A percentile compares a stretch with the other conserved stretches of the same genome.
These are phyloP conservation scores for Teratosphaeria nubilosa DNA, from an alignment of 2,329 filamentous ascomycete species.

Conservation along the genomic window DNA sequence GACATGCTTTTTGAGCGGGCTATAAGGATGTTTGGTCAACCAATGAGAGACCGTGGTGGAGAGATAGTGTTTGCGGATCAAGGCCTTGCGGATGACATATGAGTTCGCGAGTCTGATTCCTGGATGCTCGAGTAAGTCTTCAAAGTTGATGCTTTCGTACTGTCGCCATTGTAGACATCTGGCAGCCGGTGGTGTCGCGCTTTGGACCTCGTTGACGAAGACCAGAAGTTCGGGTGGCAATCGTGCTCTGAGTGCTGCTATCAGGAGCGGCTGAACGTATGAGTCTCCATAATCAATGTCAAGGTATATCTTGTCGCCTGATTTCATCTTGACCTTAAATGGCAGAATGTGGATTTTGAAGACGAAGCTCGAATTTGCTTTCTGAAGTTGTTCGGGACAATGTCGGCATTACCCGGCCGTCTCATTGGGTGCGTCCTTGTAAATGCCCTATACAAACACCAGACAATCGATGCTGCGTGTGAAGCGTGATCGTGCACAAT, in stretches of 20 bases:
- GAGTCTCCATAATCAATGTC: constrained; percentile 74
- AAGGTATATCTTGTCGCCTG: constrained; percentile 45
- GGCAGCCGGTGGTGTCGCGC: constrained; percentile 8
- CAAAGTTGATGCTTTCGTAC: constrained; percentile 84
- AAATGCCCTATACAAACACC: background rate
- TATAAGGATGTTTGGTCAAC: constrained; percentile 71
- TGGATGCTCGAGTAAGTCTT: constrained; percentile 55
- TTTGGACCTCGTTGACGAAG: constrained; percentile 42
- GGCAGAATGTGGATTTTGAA: background rate
- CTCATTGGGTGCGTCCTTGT: background rate
- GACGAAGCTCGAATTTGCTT: background rate
- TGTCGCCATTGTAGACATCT: constrained; percentile 67
- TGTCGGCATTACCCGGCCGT: background rate
- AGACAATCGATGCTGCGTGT: background rate
- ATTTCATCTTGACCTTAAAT: background rate
- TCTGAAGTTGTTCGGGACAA: background rate
- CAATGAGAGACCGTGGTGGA: constrained; percentile 74
- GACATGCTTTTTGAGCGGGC: constrained; percentile 58
- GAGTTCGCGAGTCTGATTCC: constrained; percentile 64
- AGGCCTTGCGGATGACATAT: constrained; percentile 89
- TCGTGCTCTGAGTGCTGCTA: constrained; percentile 56
- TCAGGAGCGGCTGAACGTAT: constrained; percentile 81
- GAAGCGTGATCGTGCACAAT: background rate
- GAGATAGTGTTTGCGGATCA: constrained; percentile 94
- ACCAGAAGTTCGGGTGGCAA: constrained; percentile 40